Evolutionary conservation across 257 asterid genomes (phyloP), one percentile per base, ranked within the genome.

Genomic region (Salvia rosmarinus): DNA sequence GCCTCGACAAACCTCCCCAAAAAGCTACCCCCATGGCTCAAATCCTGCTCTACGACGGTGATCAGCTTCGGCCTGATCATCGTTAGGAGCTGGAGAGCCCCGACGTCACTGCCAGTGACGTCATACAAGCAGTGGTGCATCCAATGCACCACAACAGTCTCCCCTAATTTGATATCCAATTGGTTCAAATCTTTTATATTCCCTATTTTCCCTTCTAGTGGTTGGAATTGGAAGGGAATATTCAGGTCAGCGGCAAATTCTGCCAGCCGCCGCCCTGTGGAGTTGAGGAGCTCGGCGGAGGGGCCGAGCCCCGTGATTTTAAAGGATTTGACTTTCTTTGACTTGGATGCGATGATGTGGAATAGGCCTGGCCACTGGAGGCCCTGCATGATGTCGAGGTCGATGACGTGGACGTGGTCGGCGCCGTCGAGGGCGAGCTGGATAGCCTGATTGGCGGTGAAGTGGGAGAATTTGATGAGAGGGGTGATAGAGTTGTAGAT

Each of bases 341-440:
- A 52, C 13, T 88, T 80, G 28, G 95, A 89, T 17, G 96, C 90
- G 57, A 91, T 82, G 73, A 91, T 91, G 82, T 91, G 96, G 81
- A 91, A 91, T 65, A 91, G 78, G 37, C 97, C 97, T 0, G 98
- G 98, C 98, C 98, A 93, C 34, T 93, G 97, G 70, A 93, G 98
- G 12, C 98, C 98, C 76, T 90, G 98, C 97, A 93, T 93, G 70
- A 93, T 85, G 83, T 93, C 96, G 64, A 92, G 90, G 73, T 92
- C 98, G 86, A 93, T 90, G 80, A 93, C 80, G 85, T 93, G 98
- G 78, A 90, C 95, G 71, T 83, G 89, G 57, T 93, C 97, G 83
- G 84, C 89, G 49, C 90, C 88, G 78, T 88, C 94, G 28, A 89
- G 80, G 4, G 94, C 96, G 12, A 82, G 90, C 75, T 82, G 94